Evolutionary conservation across 345 rosid genomes (phyloP).

Genomic region (Eucalyptus erythrocorys): DNA sequence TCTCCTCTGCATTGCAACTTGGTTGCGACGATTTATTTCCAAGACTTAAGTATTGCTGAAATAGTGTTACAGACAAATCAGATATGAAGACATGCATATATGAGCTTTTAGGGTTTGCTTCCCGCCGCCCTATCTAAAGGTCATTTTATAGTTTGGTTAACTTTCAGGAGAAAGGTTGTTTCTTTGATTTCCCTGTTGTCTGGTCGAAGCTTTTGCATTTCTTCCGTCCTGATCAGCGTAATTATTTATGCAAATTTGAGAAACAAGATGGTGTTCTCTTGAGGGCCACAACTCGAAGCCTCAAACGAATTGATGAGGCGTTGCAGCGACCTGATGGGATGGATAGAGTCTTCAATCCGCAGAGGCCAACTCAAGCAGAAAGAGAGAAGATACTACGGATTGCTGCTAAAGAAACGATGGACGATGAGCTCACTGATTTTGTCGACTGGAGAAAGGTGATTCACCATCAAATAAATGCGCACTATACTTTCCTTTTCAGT

Average conservation of each 20-base stretch:
- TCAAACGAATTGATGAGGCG: constrained; percentile 88
- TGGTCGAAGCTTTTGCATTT: neutral
- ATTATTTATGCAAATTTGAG: constrained; percentile 53
- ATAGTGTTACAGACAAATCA: neutral
- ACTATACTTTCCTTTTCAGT: neutral
- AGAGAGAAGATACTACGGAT: constrained; percentile 72
- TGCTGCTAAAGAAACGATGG: constrained; percentile 88
- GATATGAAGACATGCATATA: neutral
- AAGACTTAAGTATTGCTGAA: neutral
- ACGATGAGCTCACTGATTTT: constrained; percentile 56
- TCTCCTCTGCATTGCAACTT: neutral
- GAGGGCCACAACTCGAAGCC: constrained; percentile 90
- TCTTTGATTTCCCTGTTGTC: neutral
- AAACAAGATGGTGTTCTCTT: constrained; percentile 96
- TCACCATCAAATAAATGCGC: neutral
- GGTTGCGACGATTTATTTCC: neutral
- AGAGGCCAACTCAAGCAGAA: constrained; percentile 76
- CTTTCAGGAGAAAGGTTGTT: neutral
- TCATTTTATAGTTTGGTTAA: neutral
- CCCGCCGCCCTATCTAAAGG: neutral
- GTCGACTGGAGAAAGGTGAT: constrained; percentile 89
- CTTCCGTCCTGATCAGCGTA: neutral
- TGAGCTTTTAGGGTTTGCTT: neutral
- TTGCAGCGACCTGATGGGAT: constrained; percentile 89
- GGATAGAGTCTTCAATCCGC: constrained; percentile 91